Evolutionary conservation across 2,329 filamentous ascomycete species (phyloP).

Genomic region (Colletotrichum sp.): DNA sequence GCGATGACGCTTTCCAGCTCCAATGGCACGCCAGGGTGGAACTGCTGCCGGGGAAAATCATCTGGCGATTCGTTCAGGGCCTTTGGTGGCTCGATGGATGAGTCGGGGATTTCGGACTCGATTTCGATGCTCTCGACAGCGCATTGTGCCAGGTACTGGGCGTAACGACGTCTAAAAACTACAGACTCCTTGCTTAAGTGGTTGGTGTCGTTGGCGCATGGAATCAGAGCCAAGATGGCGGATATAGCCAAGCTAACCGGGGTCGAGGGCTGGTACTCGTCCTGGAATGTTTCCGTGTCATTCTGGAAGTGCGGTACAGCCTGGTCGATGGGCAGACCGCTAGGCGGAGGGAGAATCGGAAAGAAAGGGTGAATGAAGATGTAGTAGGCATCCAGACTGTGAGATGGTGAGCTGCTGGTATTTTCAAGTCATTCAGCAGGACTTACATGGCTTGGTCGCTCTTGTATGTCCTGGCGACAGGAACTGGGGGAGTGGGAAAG

Average conservation of each 20-base stretch:
- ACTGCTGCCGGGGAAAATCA: conserved; percentile 37
- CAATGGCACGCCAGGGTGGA: conserved; percentile 47
- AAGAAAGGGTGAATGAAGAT: conserved; percentile 56
- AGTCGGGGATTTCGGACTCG: conserved; percentile 52
- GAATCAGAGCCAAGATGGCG: conserved; percentile 52
- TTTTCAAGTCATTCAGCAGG: not conserved
- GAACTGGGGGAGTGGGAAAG: conserved; percentile 21
- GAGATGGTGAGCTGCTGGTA: not conserved
- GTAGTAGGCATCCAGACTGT: conserved; percentile 52
- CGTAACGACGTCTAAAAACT: conserved; percentile 48
- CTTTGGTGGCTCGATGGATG: conserved; percentile 45
- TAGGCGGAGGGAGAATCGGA: conserved; percentile 52
- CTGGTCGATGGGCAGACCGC: conserved; percentile 34
- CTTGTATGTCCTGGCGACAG: conserved; percentile 46
- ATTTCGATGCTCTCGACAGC: conserved; percentile 53
- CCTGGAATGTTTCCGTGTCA: conserved; percentile 36
- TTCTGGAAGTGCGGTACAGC: conserved; percentile 37
- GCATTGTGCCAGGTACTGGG: conserved; percentile 52
- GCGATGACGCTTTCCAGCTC: conserved; percentile 54
- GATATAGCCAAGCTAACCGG: conserved; percentile 51
- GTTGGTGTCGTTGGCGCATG: conserved; percentile 43
- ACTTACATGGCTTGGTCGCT: conserved; percentile 45
- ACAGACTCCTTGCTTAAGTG: conserved; percentile 42
- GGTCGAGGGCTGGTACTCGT: conserved; percentile 42
- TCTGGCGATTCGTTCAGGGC: conserved; percentile 44